These are phyloP conservation scores for Phytophthora macrochlamydospora DNA, from an alignment of 352 stramenopile genomes.

Conservation along the genomic window DNA sequence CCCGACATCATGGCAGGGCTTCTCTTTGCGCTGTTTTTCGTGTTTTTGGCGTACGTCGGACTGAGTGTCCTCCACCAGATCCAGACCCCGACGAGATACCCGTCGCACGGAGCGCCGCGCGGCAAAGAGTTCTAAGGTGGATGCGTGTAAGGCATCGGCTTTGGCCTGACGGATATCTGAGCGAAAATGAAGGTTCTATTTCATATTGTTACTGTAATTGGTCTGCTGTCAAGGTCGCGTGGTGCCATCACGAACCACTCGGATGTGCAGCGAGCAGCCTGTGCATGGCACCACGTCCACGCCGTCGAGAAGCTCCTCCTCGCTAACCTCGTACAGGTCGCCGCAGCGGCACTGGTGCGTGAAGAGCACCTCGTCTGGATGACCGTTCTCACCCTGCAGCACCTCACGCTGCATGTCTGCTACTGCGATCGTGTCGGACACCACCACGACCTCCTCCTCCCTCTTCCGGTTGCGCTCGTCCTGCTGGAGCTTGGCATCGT, in stretches of 20 bases:
- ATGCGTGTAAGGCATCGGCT: no score
- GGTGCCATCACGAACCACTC: slow-evolving; percentile 37
- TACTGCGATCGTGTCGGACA: slow-evolving; percentile 68
- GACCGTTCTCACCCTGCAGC: slow-evolving; percentile 31
- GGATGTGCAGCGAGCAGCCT: slow-evolving; percentile 83
- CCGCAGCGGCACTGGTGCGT: slow-evolving; percentile 73
- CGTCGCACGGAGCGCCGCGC: slow-evolving; percentile 68
- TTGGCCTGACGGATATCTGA: no score
- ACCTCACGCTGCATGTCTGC: slow-evolving; percentile 50
- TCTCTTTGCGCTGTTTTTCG: slow-evolving; percentile 80
- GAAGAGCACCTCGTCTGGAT: slow-evolving; percentile 58
- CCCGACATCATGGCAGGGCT: slow-evolving; percentile 76
- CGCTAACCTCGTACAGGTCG: slow-evolving; percentile 71
- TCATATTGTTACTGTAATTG: slow-evolving; percentile 7
- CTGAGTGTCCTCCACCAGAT: slow-evolving; percentile 73
- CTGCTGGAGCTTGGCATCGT: slow-evolving; percentile 57
- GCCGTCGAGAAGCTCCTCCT: slow-evolving; percentile 65
- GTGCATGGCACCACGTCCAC: slow-evolving; percentile 78
- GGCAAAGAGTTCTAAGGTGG: slow-evolving; percentile 82
- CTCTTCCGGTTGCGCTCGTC: slow-evolving; percentile 40
- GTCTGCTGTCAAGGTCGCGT: not conserved
- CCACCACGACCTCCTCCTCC: slow-evolving; percentile 52
- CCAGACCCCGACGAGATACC: slow-evolving; percentile 79
- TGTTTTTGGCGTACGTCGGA: slow-evolving; percentile 80
- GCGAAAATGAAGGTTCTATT: slow-evolving; percentile 32